Evolutionary conservation across 2,329 filamentous ascomycete genomes (phyloP), one percentile per base, ranked within the genome.

Genomic region (Penicillium sp.): DNA sequence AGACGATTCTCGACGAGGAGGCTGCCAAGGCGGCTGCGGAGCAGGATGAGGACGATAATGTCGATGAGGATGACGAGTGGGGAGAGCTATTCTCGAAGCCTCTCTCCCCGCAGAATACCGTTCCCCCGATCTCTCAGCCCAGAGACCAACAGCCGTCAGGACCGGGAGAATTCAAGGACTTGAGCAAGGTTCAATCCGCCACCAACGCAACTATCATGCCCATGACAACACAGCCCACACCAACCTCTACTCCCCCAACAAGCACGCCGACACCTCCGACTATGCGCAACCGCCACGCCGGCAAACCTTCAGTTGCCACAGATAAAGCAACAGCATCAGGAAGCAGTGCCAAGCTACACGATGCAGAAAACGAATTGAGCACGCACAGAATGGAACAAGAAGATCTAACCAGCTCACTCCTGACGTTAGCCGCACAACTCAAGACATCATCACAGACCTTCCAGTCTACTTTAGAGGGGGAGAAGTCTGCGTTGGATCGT

Each of bases 331-430:
- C 56, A 9, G 43, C 57, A 42, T 46, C 52, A 3, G 43, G 55
- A 44, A 39, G 47, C 43, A 52, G 39, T 46, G 14, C 50, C 14
- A 64, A 68, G 31, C 59, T 65, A 14, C 56, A 64, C 43, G 82
- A 83, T 14, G 81, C 85, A 1, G 91, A 96, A 76, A 82, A 86
- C 0, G 82, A 92, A 31, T 83, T 96, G 42, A 85, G 90, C 64
- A 83, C 89, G 67, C 86, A 96, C 68, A 88, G 90, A 49, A 80
- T 79, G 50, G 91, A 96, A 75, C 92, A 97, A 73, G 91, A 96
- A 71, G 79, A 83, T 32, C 82, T 97, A 3, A 93, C 92, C 0
- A 81, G 84, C 36, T 92, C 90, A 7, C 86, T 97, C n/a, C 80
- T 96, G 21, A 78, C 83, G 43, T 89, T 97, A 76, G 92, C 93